phyloP scores from a whole-genome alignment of 2,329 filamentous ascomycete genomes.

The Aspergillus arachidicola region DNA sequence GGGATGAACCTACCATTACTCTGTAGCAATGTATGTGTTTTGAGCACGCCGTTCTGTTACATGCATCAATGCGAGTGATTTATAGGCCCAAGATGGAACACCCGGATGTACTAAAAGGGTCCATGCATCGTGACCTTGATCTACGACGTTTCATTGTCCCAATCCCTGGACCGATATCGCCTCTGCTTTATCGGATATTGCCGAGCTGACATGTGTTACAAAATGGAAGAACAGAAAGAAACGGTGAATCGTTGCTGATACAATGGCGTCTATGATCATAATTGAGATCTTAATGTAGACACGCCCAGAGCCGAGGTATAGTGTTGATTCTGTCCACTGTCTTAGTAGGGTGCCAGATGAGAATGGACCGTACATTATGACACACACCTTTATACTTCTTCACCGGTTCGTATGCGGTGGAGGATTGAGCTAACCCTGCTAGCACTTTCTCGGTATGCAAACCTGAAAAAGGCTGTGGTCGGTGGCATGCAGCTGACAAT shows the following conservation, averaged over 20 bases:
- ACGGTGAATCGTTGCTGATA: not conserved
- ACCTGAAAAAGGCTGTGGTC: constrained; percentile 10
- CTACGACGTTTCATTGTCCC: not conserved
- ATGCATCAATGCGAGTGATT: not conserved
- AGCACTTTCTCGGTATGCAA: not conserved
- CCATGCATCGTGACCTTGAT: not conserved
- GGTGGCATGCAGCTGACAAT: constrained; percentile 28
- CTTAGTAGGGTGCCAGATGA: too few relatives aligned
- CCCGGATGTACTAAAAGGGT: not conserved
- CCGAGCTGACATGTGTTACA: not conserved
- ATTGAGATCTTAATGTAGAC: not conserved
- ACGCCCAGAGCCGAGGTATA: not conserved
- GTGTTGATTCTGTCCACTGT: too few relatives aligned
- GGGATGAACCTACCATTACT: not conserved
- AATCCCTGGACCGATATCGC: not conserved
- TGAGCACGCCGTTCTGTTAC: not conserved
- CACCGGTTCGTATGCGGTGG: too few relatives aligned
- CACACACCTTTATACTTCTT: not conserved
- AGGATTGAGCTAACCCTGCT: not conserved
- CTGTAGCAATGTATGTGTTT: not conserved
- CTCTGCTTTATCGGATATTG: not conserved
- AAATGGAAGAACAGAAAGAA: too few relatives aligned
- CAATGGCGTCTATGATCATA: not conserved
- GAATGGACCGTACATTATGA: too few relatives aligned
- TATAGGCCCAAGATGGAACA: not conserved